Conservation (phyloP, 2,329 filamentous ascomycete species). For the Fonsecaea nubica region DNA sequence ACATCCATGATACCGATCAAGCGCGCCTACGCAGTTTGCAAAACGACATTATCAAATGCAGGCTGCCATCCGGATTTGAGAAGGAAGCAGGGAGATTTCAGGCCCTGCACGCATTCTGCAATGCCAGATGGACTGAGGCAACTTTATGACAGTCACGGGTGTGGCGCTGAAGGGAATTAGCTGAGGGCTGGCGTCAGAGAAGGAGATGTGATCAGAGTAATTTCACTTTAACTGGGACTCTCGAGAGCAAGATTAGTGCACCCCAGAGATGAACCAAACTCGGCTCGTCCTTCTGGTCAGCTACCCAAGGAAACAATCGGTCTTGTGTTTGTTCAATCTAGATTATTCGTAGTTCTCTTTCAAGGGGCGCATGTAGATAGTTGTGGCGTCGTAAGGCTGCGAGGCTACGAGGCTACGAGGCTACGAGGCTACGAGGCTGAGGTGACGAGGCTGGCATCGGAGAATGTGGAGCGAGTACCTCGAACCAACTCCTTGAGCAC, state of each 20-base stretch:
- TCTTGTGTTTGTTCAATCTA: not conserved
- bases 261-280: not conserved
- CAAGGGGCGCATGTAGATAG: too few relatives aligned
- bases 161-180: not conserved
- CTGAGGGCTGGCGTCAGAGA: not conserved
- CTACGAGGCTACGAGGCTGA: not conserved
- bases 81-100: not conserved
- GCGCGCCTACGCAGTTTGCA: not conserved
- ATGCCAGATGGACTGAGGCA: not conserved
- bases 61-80: not conserved
- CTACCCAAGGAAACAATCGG: not conserved
- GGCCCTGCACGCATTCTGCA: not conserved
- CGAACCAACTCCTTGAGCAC: not conserved
- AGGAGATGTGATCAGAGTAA: not conserved
- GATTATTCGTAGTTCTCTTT: not conserved
- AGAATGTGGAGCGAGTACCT: not conserved
- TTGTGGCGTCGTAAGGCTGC: too few relatives aligned
- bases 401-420: not conserved
- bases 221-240: not conserved
- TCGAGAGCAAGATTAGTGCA: not conserved
- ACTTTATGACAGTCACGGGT: not conserved
- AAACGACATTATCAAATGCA: not conserved
- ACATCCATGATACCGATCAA: not conserved
- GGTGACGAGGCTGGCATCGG: not conserved
- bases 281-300: not conserved